phyloP scores from a whole-genome alignment of 768 basidiomycete genomes.

The Astraeus odoratus region DNA sequence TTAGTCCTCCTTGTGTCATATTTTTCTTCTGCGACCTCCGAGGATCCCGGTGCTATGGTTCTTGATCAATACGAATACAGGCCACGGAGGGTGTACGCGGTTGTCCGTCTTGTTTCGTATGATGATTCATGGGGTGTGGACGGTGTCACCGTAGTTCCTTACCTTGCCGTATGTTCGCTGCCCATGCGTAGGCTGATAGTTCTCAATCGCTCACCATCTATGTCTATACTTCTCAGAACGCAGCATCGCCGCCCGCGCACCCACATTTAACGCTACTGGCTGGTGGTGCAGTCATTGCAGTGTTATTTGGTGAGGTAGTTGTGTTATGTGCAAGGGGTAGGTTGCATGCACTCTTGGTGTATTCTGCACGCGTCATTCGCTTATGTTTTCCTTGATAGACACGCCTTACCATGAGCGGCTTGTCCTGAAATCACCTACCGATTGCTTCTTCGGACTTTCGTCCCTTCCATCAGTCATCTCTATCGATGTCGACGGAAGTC shows the following conservation, averaged over 20 bases:
- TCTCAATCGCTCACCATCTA: not conserved
- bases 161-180: constrained; percentile 56
- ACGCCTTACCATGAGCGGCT: constrained; percentile 67
- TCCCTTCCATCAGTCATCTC: constrained; percentile 27
- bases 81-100: constrained; percentile 59
- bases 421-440: constrained; percentile 60
- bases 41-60: constrained; percentile 28
- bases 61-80: constrained; percentile 33
- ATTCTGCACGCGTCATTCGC: not conserved
- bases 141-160: constrained; percentile 56
- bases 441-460: constrained; percentile 67
- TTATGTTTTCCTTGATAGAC: constrained; percentile 31
- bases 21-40: constrained; percentile 43
- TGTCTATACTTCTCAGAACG: too few relatives aligned
- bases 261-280: constrained; percentile 57
- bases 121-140: constrained; percentile 21
- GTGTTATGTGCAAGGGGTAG: constrained; percentile 64
- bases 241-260: constrained; percentile 63
- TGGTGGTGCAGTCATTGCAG: constrained; percentile 51
- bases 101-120: constrained; percentile 38
- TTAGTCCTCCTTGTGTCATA: constrained; percentile 64
- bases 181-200: not conserved
- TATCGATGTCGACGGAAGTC: constrained; percentile 12
- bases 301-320: constrained; percentile 74
- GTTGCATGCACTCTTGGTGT: not conserved